Evolutionary conservation across 1,139 yeast species (phyloP).

Genomic region (Magnusiomyces paraingens): DNA sequence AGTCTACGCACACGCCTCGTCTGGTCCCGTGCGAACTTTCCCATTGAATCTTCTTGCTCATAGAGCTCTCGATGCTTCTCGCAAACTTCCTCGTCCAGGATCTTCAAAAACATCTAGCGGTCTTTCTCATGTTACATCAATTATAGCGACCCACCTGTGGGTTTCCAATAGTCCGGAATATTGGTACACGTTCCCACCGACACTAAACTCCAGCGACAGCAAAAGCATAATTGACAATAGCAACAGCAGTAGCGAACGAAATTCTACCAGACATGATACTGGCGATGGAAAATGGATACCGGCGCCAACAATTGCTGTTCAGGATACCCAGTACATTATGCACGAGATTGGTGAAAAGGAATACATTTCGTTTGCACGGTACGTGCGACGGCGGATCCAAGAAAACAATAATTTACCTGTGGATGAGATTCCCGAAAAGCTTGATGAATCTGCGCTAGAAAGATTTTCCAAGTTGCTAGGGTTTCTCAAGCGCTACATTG

Average conservation of each 20-base stretch:
- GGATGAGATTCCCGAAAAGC: background rate
- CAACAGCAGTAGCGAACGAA: background rate
- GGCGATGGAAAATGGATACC: constrained; percentile 9
- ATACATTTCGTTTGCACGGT: background rate
- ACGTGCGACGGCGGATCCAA: background rate
- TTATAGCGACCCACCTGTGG: constrained; percentile 14
- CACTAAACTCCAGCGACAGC: background rate
- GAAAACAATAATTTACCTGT: background rate
- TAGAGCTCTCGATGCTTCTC: constrained; percentile 7
- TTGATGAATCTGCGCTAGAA: background rate
- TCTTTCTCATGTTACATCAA: constrained; percentile 6
- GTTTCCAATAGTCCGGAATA: constrained; percentile 12
- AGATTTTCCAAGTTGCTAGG: constrained; percentile 1
- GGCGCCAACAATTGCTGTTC: constrained; percentile 8
- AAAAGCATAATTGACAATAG: background rate
- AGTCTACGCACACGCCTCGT: constrained; percentile 6
- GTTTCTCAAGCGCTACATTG: constrained; percentile 20
- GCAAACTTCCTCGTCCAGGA: constrained; percentile 1
- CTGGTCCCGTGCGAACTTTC: constrained; percentile 4
- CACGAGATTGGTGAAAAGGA: background rate
- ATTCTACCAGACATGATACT: background rate
- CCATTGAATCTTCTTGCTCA: constrained; percentile 7
- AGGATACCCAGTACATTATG: constrained; percentile 11
- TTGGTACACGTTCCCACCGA: constrained; percentile 11
- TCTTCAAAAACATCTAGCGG: background rate